A percentile compares a stretch with the other conserved stretches of the same genome.
Evolutionary conservation across 805 yeast species (phyloP).

Genomic region (Cyberlindnera misumaiensis): DNA sequence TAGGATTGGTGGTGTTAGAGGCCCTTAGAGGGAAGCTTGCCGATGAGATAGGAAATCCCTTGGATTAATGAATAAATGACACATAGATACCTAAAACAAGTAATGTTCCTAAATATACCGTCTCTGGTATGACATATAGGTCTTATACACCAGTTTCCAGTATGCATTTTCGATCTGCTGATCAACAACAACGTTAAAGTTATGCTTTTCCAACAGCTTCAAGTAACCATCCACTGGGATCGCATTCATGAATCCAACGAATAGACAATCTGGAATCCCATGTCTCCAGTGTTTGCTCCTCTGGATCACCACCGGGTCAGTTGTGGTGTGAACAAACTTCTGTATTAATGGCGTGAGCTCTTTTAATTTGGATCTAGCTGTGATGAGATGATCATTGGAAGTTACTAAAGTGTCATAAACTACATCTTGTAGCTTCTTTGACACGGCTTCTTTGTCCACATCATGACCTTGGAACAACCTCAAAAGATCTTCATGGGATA

Average conservation of each 20-base stretch:
- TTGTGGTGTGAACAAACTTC: constrained; percentile 21
- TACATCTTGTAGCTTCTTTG: constrained; percentile 45
- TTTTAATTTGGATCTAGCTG: constrained; percentile 53
- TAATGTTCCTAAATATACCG: constrained; percentile 9
- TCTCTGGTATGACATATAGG: constrained; percentile 18
- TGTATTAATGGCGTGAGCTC: constrained; percentile 33
- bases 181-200: constrained; percentile 49
- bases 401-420: constrained; percentile 63
- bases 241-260: constrained; percentile 60
- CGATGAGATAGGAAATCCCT: constrained; percentile 13
- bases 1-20: constrained; percentile 81
- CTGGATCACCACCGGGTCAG: constrained; percentile 23
- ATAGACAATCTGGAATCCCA: constrained; percentile 55
- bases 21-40: constrained; percentile 50
- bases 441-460: constrained; percentile 17
- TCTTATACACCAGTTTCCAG: constrained; percentile 24
- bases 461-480: constrained; percentile 32
- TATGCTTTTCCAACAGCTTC: constrained; percentile 49
- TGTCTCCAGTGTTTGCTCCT: constrained; percentile 33
- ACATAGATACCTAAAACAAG: constrained; percentile 1
- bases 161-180: constrained; percentile 18
- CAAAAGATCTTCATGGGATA: constrained; percentile 61
- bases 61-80: background rate
- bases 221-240: constrained; percentile 62
- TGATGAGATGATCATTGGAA: constrained; percentile 74